phyloP scores from a whole-genome alignment of 2,329 filamentous ascomycete species.

The Diaporthe capsici region DNA sequence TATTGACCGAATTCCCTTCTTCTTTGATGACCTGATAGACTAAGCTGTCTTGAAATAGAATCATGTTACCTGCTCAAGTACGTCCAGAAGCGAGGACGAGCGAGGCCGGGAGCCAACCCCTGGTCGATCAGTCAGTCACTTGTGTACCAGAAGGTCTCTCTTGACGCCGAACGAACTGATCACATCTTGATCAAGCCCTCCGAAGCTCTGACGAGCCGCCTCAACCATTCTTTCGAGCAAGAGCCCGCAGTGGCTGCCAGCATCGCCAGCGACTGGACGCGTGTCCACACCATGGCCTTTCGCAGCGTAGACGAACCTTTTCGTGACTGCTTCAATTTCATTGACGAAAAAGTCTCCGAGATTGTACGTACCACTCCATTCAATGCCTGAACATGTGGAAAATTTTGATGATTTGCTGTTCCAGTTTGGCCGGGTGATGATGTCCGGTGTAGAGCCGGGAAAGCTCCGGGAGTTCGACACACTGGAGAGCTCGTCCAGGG shows the following conservation, averaged over 20 bases:
- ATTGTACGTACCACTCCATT: not conserved
- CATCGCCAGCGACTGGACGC: not conserved
- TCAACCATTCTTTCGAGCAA: not conserved
- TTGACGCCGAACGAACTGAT: not conserved
- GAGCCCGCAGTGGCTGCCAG: not conserved
- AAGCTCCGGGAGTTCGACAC: constrained; percentile 4
- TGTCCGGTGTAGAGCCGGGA: not conserved
- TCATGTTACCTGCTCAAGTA: constrained; percentile 1
- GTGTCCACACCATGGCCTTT: not conserved
- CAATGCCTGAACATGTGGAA: not conserved
- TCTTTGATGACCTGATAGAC: not conserved
- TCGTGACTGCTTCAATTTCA: not conserved
- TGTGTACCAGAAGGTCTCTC: not conserved
- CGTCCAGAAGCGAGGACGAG: not conserved
- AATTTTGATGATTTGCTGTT: not conserved
- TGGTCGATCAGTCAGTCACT: constrained; percentile 6
- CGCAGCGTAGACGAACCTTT: constrained; percentile 2
- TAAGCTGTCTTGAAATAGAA: not conserved
- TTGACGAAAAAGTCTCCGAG: constrained; percentile 1
- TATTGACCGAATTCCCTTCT: not conserved
- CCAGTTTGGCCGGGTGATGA: constrained; percentile 1
- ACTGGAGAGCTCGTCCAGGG: not conserved
- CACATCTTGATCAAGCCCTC: constrained; percentile 1
- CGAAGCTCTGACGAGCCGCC: not conserved
- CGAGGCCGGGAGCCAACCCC: not conserved